phyloP scores from a whole-genome alignment of 352 stramenopile species.

The Phytophthora fragariaefolia region DNA sequence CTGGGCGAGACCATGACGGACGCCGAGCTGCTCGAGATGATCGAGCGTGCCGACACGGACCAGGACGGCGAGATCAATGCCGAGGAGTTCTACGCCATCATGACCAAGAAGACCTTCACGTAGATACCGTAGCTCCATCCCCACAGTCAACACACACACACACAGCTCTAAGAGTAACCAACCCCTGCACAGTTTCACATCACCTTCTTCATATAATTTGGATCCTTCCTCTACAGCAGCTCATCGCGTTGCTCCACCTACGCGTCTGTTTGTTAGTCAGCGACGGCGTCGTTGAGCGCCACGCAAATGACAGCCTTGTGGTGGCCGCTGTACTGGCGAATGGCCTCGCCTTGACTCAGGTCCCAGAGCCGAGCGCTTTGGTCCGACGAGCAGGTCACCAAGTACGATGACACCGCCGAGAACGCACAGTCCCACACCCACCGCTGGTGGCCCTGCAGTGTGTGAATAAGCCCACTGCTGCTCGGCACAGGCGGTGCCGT shows the following conservation, averaged over 20 bases:
- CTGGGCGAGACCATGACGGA: constrained; percentile 99
- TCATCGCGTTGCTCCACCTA: not conserved
- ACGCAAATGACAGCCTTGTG: constrained; percentile 92
- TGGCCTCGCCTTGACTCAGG: constrained; percentile 88
- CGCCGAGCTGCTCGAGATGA: constrained; percentile 99
- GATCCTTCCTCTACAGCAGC: not conserved
- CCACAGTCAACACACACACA: constrained; percentile 17
- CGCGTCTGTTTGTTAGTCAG: constrained; percentile 46
- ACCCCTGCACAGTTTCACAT: constrained; percentile 9
- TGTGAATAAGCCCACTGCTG: constrained; percentile 71
- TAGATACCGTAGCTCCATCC: constrained; percentile 38
- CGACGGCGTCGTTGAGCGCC: constrained; percentile 85
- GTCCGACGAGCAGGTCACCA: constrained; percentile 97
- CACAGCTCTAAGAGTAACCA: constrained; percentile 12
- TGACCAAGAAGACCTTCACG: constrained; percentile 96
- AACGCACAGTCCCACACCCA: constrained; percentile 99
- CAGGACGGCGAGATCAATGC: constrained; percentile 97
- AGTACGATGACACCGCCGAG: constrained; percentile 97
- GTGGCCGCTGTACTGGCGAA: constrained; percentile 90
- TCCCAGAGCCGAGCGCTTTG: constrained; percentile 97
- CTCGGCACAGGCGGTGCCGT: constrained; percentile 32
- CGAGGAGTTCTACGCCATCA: constrained; percentile 98
- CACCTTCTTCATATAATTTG: constrained; percentile 21
- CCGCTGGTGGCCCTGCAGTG: constrained; percentile 90
- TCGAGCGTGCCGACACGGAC: constrained; percentile 96